Evolutionary conservation across 2,329 filamentous ascomycete genomes (phyloP), one percentile per base, ranked within the genome.

Genomic region (Pezicula rhizophila): DNA sequence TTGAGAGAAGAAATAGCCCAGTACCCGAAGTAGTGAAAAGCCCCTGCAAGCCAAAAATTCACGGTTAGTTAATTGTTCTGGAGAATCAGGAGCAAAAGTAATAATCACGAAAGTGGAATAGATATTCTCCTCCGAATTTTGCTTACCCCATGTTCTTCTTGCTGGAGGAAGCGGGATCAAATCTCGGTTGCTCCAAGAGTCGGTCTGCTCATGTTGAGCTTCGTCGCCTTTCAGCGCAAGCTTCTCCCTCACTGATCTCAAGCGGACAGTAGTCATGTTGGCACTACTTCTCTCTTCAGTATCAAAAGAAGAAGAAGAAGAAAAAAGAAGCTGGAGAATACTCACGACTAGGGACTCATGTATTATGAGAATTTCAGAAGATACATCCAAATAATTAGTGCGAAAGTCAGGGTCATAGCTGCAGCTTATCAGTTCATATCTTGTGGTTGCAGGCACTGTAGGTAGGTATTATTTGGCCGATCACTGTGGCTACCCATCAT

Each of bases 161-260:
- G 52, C 60, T 1, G 64, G 66, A 2, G 68, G 67, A 1, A 68
- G 57, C 4, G 69, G 66, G 8, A 68, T 66, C 14, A 69, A 48
- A 49, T 69, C 66, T 43, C 64, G 60, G 49, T 69, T 68, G 31
- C 64, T 64, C 66, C 64, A 69, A 26, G 67, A 63, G 45, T 72
- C 68, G 0, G 72, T 74, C 49, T 75, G 69, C 52, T 74, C 71
- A 52, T 73, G 67, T 45, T 64, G 66, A 12, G 60, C 55, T 40
- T 67, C 65, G 48, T 52, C 33, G 15, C 34, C 48, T 33, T 47
- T 49, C 15, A 50, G 10, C 35, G 40, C 31, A 23, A 50, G 33
- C 44, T 49, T 50, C 17, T 50, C 34, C 28, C 20, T 38, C 20
- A 44, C 12, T 8, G 8, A 33, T 33, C 39, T 42, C 12, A 46